Evolutionary conservation across 768 basidiomycete species (phyloP), one percentile per base, ranked within the genome.

Genomic region (Boletus rubropictus): DNA sequence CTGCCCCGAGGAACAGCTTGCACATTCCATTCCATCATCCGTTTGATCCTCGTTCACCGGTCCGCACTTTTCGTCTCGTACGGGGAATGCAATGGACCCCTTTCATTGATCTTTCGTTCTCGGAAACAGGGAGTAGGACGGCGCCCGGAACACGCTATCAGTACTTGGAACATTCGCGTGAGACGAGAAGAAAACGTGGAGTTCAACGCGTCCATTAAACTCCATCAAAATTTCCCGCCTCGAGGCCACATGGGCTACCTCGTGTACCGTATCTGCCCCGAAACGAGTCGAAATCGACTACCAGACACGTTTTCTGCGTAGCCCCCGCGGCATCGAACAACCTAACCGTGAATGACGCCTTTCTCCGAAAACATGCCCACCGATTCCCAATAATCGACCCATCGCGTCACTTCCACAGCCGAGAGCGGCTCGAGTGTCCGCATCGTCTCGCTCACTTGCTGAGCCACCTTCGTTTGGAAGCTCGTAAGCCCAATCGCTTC

Each of bases 381-480:
- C 14, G 49, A 56, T 32, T 48, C 62, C 72, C 72, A 73, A 45
- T 74, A 74, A 9, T 58, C 59, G 3, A 74, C 58, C 70, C 71
- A 75, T n/a, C 44, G 45, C 3, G 29, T 41, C 11, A 48, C 70
- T 37, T 71, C 64, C 0, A 41, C 46, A 1, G 49, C 46, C 8
- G 51, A 60, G 6, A 73, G 46, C 5, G 59, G 50, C 21, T 53
- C 49, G 3, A 71, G 50, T 1, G 39, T 40, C 18, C 52, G 58
- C 56, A 76, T 65, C 8, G 67, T 69, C 44, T 51, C 37, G 49
- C 75, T 73, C 41, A 66, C 46, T 2, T 32, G 44, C 35, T 58
- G 62, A 0, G 65, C 59, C 28, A 67, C 64, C 3, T 50, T 53
- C 0, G 63, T 69, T 2, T 55, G 39, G 35, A 72, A 66, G 5